Percentiles rank a stretch among this genome's conserved stretches.
phyloP scores from a whole-genome alignment of 2,329 filamentous ascomycete species.

The Hypoxylon sp. region DNA sequence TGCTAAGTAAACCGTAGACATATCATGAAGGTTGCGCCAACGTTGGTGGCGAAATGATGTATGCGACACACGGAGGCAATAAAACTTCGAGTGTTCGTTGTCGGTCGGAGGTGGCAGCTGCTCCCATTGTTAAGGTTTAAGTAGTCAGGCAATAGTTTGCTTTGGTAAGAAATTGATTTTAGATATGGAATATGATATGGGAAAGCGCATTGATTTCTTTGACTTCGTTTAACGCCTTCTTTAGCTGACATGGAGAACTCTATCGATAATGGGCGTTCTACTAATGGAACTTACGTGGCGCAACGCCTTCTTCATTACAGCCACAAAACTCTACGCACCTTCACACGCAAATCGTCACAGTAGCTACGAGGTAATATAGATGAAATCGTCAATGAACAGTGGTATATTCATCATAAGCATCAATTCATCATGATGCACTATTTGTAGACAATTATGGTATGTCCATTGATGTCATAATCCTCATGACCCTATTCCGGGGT shows the following conservation, averaged over 20 bases:
- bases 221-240: constrained; percentile 24
- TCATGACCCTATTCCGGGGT: constrained; percentile 31
- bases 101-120: constrained; percentile 19
- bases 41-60: constrained; percentile 24
- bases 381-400: constrained; percentile 21
- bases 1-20: constrained; percentile 29
- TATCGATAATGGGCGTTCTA: constrained; percentile 5
- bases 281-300: constrained; percentile 9
- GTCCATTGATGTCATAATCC: constrained; percentile 41
- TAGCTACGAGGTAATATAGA: constrained; percentile 1
- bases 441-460: constrained; percentile 30
- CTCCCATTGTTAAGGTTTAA: constrained; percentile 38
- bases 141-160: constrained; percentile 1
- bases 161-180: constrained; percentile 7
- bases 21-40: constrained; percentile 31
- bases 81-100: constrained; percentile 42
- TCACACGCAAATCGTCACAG: constrained; percentile 8
- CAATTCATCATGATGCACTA: constrained; percentile 27
- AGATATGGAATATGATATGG: constrained; percentile 3
- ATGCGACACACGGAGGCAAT: constrained; percentile 43
- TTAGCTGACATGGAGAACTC: constrained; percentile 12
- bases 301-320: neutral
- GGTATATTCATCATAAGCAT: constrained; percentile 40
- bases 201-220: constrained; percentile 24
- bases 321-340: neutral